Evolutionary conservation across 2,329 filamentous ascomycete genomes (phyloP), one percentile per base, ranked within the genome.

Genomic region (Xylariaceae sp.): DNA sequence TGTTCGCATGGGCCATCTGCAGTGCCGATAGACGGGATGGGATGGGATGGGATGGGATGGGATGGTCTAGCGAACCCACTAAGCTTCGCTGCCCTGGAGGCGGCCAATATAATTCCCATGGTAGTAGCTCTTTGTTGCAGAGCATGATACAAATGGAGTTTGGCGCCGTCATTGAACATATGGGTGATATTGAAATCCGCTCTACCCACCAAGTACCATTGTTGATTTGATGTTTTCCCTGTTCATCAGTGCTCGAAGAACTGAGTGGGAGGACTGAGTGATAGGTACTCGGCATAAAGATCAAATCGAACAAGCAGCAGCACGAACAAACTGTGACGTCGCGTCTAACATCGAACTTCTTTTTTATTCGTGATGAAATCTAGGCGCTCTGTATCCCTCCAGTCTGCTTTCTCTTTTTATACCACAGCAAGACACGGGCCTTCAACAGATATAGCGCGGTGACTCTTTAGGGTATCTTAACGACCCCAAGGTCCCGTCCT

Each of bases 351-450:
- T 56, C 40, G 52, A 41, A 55, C 57, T 49, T 57, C 54, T 49
- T 58, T 49, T 59, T 54, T 59, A 59, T 60, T 59, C 46, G 50
- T 47, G 54, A 55, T 45, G 50, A 56, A 57, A 55, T 60, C 58
- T 58, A 60, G 46, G 41, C 31, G 53, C 50, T 39, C 56, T 56
- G 40, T 59, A 56, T 54, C 43, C 54, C 56, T 58, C 39, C 51
- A 47, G 46, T 32, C 32, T 50, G 11, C 46, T 55, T 58, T 45
- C 43, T 51, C 46, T 54, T 47, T 40, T 45, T 47, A 51, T 54
- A 35, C 48, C 43, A 54, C 47, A 49, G 26, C 34, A 32, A 53
- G 48, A 54, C 53, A 12, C 47, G 48, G 45, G 47, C 45, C 39
- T 53, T 51, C 42, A 43, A 47, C 40, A 54, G 29, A 49, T 52